A percentile compares a stretch with the other conserved stretches of the same genome.
phyloP scores from a whole-genome alignment of 2,329 filamentous ascomycete species.

The Aspergillus glaucus region DNA sequence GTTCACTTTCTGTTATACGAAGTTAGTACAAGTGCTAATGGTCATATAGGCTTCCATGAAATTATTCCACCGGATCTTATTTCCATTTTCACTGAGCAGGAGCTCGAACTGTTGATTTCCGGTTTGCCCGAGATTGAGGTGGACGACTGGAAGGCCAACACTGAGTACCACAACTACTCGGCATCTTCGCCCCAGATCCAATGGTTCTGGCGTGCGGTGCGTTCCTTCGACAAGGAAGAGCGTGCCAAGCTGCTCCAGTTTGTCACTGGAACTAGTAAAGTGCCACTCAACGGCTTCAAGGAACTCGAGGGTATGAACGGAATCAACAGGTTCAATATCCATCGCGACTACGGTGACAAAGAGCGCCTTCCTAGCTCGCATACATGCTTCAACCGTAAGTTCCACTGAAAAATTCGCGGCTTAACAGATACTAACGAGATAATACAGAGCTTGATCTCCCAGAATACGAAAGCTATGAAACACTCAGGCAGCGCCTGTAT shows the following conservation, averaged over 20 bases:
- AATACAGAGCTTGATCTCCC: slow-evolving; percentile 85
- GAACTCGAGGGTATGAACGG: slow-evolving; percentile 99
- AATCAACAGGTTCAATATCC: slow-evolving; percentile 95
- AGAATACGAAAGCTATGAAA: slow-evolving; percentile 95
- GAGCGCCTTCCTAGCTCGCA: slow-evolving; percentile 92
- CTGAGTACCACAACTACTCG: slow-evolving; percentile 96
- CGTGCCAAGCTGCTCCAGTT: slow-evolving; percentile 95
- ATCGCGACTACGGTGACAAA: slow-evolving; percentile 95
- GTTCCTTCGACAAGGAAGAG: slow-evolving; percentile 98
- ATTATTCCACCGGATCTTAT: slow-evolving; percentile 93
- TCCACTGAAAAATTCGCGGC: neutral
- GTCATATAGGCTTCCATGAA: slow-evolving; percentile 74
- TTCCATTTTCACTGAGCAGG: slow-evolving; percentile 97
- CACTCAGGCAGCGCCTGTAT: slow-evolving; percentile 76
- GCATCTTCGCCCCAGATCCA: slow-evolving; percentile 93
- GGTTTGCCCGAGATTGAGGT: slow-evolving; percentile 95
- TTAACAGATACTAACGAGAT: slow-evolving; percentile 28
- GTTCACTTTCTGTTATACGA: slow-evolving; percentile 13
- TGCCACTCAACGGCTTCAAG: slow-evolving; percentile 97
- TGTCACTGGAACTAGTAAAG: slow-evolving; percentile 96
- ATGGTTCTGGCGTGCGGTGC: slow-evolving; percentile 98
- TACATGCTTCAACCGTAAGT: slow-evolving; percentile 98
- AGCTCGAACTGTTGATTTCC: slow-evolving; percentile 92
- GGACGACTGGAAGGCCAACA: slow-evolving; percentile 98
- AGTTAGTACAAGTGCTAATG: neutral